A percentile compares a stretch with the other conserved stretches of the same genome.
Evolutionary conservation across 768 basidiomycete species (phyloP).

Genomic region (Serendipita indica): DNA sequence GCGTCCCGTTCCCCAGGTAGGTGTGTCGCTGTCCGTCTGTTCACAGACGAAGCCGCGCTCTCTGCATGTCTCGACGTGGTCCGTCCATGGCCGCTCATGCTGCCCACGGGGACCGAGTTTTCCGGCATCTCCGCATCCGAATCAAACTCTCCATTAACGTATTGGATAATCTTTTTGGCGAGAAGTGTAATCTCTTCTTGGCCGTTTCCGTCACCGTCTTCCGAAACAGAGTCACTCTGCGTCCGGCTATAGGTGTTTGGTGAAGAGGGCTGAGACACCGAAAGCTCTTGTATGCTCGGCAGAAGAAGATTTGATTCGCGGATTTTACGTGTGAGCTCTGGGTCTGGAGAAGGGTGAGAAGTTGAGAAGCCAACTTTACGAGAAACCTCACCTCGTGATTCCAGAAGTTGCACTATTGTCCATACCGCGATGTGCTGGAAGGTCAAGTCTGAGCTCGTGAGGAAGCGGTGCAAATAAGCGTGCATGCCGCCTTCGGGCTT

Average conservation of each 20-base stretch:
- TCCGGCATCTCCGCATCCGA: conserved; percentile 33
- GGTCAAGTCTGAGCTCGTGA: conserved; percentile 84
- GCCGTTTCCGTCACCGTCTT: conserved; percentile 57
- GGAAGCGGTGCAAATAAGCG: conserved; percentile 82
- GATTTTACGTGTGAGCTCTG: conserved; percentile 79
- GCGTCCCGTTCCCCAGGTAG: conserved; percentile 21
- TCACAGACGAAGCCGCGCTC: conserved; percentile 39
- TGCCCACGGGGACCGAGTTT: conserved; percentile 20
- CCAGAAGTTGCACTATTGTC: conserved; percentile 95
- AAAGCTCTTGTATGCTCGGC: conserved; percentile 74
- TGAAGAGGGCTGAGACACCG: conserved; percentile 52
- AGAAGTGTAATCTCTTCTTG: conserved; percentile 84
- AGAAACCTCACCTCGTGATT: conserved; percentile 59
- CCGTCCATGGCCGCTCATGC: conserved; percentile 29
- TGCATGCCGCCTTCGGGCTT: conserved; percentile 97
- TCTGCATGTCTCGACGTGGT: conserved; percentile 49
- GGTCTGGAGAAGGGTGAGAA: conserved; percentile 35
- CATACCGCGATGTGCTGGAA: conserved; percentile 99
- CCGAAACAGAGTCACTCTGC: conserved; percentile 62
- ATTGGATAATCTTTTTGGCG: conserved; percentile 70
- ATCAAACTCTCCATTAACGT: conserved; percentile 57
- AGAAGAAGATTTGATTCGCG: conserved; percentile 67
- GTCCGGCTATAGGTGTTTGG: conserved; percentile 49
- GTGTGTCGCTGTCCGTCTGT: conserved; percentile 46
- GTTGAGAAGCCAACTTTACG: neutral